Base-by-base conservation (phyloP, 1,139 yeast species). In the Geotrichum histeridarum region DNA sequence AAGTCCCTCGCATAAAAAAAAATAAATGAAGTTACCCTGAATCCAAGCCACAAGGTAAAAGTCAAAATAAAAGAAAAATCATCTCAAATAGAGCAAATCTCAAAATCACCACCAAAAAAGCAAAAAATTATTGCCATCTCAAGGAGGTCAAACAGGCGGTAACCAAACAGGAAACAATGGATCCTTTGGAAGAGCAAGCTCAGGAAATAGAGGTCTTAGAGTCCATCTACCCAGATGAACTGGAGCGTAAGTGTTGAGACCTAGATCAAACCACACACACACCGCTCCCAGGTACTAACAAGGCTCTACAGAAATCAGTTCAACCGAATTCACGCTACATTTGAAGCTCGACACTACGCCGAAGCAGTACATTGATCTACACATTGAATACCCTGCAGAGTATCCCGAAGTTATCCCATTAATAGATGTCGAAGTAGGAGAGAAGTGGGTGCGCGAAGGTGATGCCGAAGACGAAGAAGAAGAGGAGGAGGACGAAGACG, bases 171-270 rank as follows among this genome's bases (percentile, higher is more conserved):
- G 22, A 30, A 42, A 48, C 11, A 43, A 55, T 55, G 58, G 58
- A 55, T 42, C 55, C 55, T 9, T 31, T 48, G 51, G 94, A 85
- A 68, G 95, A 87, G 67, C 95, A 87, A 65, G 67, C 66, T 39
- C 93, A 87, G 69, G 96, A 88, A 67, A 70, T 88, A 46, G 95
- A 87, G 30, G 69, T 90, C 42, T 77, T 93, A 58, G 84, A 87
- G 68, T 84, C 95, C 27, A 93, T 93, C 57, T 93, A 91, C 67
- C 98, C 98, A 2, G 97, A 90, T 68, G 98, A 93, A 68, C 71
- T 93, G 43, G 72, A 68, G 14, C 63, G 74, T 49, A 61, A 50
- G 58, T 64, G 8, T 58, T 57, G 33, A 42, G 49, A 14, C 59
- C 54, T 12, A 66, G 63, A 48, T 70, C 69, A 14, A 58, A 58